phyloP scores from a whole-genome alignment of 139 green algal species.

The Spirogloea muscicola region DNA sequence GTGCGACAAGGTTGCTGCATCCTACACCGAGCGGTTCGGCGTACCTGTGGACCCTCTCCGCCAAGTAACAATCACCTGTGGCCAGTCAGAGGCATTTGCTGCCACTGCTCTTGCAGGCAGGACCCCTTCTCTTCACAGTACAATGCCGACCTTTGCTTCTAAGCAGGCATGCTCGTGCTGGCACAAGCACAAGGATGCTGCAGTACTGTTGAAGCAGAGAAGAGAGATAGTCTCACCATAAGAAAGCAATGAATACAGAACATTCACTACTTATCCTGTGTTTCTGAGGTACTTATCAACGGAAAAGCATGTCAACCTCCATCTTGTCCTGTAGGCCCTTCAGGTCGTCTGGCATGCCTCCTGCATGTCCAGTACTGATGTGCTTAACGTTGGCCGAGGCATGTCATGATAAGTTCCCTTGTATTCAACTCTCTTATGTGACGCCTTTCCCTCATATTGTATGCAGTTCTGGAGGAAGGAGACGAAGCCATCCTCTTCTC shows the following conservation, averaged over 20 bases:
- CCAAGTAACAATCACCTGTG: constrained; percentile 24
- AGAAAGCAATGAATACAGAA: too few relatives aligned
- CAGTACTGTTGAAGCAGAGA: too few relatives aligned
- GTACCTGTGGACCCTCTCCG: background rate
- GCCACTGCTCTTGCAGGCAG: constrained; percentile 21
- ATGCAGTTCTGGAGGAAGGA: constrained; percentile 34
- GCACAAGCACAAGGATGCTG: too few relatives aligned
- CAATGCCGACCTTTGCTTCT: too few relatives aligned
- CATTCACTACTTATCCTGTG: too few relatives aligned
- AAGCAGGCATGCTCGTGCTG: too few relatives aligned
- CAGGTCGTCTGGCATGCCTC: background rate
- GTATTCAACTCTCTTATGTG: background rate
- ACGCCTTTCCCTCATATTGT: background rate
- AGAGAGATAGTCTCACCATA: too few relatives aligned
- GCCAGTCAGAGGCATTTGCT: constrained; percentile 34
- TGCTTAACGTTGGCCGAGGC: too few relatives aligned
- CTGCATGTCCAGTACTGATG: too few relatives aligned
- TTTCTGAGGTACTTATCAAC: too few relatives aligned
- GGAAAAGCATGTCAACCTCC: too few relatives aligned
- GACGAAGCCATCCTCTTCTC: constrained; percentile 44
- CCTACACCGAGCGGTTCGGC: background rate
- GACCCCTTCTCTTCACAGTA: background rate
- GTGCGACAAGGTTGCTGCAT: background rate
- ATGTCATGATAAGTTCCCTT: too few relatives aligned
- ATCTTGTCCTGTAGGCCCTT: background rate